These are phyloP conservation scores for Chenopodium quinoa DNA, from an alignment of 148 eudicot species.

Conservation along the genomic window DNA sequence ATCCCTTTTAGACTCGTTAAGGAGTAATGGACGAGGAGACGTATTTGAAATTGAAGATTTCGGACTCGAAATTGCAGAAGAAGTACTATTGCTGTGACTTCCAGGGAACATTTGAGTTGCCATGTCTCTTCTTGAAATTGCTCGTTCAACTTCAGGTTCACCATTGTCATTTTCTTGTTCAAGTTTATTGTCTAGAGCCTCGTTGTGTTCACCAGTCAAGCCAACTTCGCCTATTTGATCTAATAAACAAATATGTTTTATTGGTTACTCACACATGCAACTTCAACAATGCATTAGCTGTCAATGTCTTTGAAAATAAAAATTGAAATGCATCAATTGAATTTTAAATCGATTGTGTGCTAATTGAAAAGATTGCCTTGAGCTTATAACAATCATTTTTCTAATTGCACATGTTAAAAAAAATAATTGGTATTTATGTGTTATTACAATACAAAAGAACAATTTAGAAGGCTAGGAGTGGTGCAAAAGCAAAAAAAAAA, in stretches of 20 bases:
- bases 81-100: conserved; percentile 37
- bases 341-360: no score
- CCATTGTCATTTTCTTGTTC: conserved; percentile 15
- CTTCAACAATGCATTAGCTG: not conserved
- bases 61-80: conserved; percentile 35
- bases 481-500: no score
- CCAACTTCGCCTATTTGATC: conserved; percentile 8
- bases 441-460: no score
- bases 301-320: no score
- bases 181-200: conserved; percentile 16
- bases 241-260: not conserved
- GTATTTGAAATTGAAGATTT: conserved; percentile 35
- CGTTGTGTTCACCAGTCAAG: conserved; percentile 39
- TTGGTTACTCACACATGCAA: not conserved
- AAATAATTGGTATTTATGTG: no score
- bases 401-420: no score
- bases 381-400: no score
- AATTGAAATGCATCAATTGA: no score
- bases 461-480: no score
- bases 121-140: conserved; percentile 66
- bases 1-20: conserved; percentile 10
- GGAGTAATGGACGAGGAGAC: conserved; percentile 29
- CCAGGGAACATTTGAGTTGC: conserved; percentile 83
- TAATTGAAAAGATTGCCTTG: no score
- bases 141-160: conserved; percentile 21